Evolutionary conservation across 1,284 basidiomycete genomes (phyloP).

Genomic region (Somion occarium): DNA sequence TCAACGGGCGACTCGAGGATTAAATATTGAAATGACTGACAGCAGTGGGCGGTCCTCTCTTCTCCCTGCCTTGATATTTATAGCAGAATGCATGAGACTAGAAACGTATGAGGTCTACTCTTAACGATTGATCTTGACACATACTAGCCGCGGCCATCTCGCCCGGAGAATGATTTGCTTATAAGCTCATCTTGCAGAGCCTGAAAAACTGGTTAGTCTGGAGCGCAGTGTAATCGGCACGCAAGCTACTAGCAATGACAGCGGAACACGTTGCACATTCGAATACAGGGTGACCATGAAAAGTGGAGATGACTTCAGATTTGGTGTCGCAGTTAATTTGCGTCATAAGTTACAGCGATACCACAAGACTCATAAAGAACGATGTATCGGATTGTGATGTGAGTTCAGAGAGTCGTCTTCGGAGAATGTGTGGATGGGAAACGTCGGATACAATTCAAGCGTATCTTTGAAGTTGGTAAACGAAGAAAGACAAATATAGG

Average conservation of each 20-base stretch:
- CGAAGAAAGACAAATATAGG: no score
- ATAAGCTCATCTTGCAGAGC: constrained; percentile 83
- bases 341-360: no score
- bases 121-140: constrained; percentile 24
- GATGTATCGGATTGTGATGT: no score
- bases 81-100: constrained; percentile 74
- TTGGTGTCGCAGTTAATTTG: constrained; percentile 35
- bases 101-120: not conserved
- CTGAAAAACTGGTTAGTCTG: constrained; percentile 30
- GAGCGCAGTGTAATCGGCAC: not conserved
- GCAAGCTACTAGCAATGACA: constrained; percentile 48
- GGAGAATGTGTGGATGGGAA: no score
- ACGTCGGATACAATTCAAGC: no score
- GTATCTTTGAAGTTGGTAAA: no score
- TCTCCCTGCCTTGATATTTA: constrained; percentile 70
- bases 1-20: not conserved
- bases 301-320: constrained; percentile 49
- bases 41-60: constrained; percentile 75
- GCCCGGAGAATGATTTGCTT: constrained; percentile 80
- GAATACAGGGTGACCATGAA: constrained; percentile 54
- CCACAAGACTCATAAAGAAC: no score
- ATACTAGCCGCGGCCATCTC: constrained; percentile 80
- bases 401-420: no score
- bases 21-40: constrained; percentile 36
- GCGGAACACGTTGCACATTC: constrained; percentile 63